Percentiles rank a stretch among this genome's conserved stretches.
These are phyloP conservation scores for Fusarium austroafricanum DNA, from an alignment of 2,329 filamentous ascomycete species.

Conservation along the genomic window DNA sequence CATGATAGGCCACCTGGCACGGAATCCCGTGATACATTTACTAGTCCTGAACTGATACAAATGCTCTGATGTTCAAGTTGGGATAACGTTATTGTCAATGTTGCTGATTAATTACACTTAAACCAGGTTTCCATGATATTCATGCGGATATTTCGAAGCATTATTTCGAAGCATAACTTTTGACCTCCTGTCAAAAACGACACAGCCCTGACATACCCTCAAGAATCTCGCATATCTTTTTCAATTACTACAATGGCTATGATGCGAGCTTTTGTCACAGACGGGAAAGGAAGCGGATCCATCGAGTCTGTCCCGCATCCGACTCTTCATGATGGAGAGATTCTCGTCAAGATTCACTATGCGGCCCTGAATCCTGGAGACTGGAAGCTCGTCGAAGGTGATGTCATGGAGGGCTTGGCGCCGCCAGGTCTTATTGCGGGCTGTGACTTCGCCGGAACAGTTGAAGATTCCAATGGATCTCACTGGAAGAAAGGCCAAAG, in stretches of 20 bases:
- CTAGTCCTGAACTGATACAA: background rate
- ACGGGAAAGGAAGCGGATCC: background rate
- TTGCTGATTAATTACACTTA: background rate
- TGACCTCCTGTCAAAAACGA: too few species aligned
- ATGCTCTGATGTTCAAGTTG: background rate
- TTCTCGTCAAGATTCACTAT: constrained; percentile 10
- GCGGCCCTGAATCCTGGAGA: constrained; percentile 11
- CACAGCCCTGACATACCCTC: accelerated
- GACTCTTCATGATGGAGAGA: background rate
- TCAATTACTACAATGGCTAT: background rate
- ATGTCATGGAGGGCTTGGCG: background rate
- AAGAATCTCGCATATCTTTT: too few species aligned
- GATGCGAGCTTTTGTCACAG: constrained; percentile 15
- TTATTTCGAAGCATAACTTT: too few species aligned
- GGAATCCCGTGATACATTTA: background rate
- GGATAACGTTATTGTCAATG: background rate
- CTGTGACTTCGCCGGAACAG: constrained; percentile 6
- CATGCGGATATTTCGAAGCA: too few species aligned
- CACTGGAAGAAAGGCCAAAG: constrained; percentile 1
- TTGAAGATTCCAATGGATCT: background rate
- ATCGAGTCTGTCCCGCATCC: background rate
- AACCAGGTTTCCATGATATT: too few species aligned
- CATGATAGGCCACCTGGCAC: background rate
- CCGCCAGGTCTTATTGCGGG: background rate
- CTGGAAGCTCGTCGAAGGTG: constrained; percentile 16